phyloP scores from a whole-genome alignment of 225 moss, liverwort and hornwort genomes.

The Sphagnum contortum region DNA sequence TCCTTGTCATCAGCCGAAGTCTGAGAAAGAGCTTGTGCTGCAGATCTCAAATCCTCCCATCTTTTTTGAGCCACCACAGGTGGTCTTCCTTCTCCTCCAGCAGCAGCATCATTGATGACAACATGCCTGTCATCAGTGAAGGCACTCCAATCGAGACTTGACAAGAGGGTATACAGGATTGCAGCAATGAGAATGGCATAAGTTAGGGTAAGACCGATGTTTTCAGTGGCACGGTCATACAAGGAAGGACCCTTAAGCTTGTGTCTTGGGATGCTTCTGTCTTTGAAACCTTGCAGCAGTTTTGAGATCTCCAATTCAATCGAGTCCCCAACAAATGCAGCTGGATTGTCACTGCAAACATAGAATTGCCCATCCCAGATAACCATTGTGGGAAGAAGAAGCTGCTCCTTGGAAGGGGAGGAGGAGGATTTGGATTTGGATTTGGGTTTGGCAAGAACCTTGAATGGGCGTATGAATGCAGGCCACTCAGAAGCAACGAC shows the following conservation, averaged over 20 bases:
- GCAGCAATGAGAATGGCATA: constrained; percentile 26
- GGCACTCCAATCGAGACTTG: constrained; percentile 7
- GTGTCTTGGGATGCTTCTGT: constrained; percentile 38
- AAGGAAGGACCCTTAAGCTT: constrained; percentile 51
- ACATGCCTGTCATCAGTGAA: no score
- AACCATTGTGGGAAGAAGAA: constrained; percentile 51
- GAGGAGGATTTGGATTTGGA: no score
- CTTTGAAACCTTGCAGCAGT: constrained; percentile 53
- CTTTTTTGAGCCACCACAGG: no score
- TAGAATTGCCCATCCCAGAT: constrained; percentile 67
- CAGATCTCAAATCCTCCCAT: no score
- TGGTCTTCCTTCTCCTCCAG: no score
- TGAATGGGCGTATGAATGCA: constrained; percentile 71
- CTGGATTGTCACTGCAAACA: constrained; percentile 47
- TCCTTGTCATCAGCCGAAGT: no score
- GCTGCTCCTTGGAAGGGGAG: no score
- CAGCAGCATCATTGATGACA: no score
- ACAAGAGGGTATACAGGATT: constrained; percentile 32
- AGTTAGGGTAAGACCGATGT: constrained; percentile 25
- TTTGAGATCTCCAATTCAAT: constrained; percentile 42
- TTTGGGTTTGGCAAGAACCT: constrained; percentile 41
- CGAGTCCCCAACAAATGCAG: constrained; percentile 48
- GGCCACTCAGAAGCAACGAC: constrained; percentile 61
- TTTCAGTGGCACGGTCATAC: constrained; percentile 55
- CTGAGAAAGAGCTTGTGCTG: no score